These are phyloP conservation scores for Monosporozyma aerobia DNA, from an alignment of 805 yeast genomes.

Conservation along the genomic window DNA sequence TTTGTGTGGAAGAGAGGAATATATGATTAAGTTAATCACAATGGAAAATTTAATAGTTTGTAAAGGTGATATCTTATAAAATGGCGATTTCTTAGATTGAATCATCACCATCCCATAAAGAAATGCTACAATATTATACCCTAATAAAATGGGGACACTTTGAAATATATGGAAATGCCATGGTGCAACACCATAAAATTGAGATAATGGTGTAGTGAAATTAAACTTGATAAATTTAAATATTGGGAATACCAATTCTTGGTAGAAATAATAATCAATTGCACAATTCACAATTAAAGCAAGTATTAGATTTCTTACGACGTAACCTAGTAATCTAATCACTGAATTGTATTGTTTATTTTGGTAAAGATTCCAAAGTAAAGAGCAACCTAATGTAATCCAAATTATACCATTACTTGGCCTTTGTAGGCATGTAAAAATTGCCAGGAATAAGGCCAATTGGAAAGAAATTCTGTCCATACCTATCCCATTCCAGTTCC, in stretches of 20 bases:
- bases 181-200: conserved; percentile 78
- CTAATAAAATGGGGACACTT: conserved; percentile 67
- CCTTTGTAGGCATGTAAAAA: conserved; percentile 58
- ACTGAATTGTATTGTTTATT: conserved; percentile 6
- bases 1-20: conserved; percentile 70
- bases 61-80: not conserved
- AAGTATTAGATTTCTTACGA: conserved; percentile 9
- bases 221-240: conserved; percentile 70
- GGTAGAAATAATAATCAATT: conserved; percentile 57
- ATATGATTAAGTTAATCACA: conserved; percentile 40
- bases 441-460: conserved; percentile 43
- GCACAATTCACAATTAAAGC: conserved; percentile 33
- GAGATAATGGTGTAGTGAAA: conserved; percentile 58
- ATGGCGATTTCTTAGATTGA: conserved; percentile 3
- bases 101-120: conserved; percentile 33
- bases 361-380: conserved; percentile 14
- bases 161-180: conserved; percentile 79
- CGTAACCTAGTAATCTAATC: conserved; percentile 17
- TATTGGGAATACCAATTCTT: conserved; percentile 48
- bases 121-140: conserved; percentile 58
- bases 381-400: conserved; percentile 46
- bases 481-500: conserved; percentile 51
- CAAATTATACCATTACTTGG: conserved; percentile 82
- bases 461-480: conserved; percentile 16
- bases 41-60: conserved; percentile 26